Conservation (phyloP, 768 basidiomycete species). For the Russula sp. region DNA sequence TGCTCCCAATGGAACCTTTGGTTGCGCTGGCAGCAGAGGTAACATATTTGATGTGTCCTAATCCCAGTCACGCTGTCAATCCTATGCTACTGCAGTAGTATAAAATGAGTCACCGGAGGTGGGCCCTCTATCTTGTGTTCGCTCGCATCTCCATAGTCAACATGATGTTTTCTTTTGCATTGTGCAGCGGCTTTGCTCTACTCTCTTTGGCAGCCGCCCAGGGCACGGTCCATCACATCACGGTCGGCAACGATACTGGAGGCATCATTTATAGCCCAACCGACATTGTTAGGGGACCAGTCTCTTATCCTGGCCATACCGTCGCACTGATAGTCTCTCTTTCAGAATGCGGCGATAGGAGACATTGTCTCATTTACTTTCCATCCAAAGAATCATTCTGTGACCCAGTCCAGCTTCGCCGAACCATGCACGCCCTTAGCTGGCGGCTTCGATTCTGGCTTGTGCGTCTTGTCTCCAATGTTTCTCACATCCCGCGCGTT, state of each 20-base stretch:
- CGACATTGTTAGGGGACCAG: slow-evolving; percentile 1
- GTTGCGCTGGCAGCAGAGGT: background rate
- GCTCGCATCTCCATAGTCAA: background rate
- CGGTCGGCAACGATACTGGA: slow-evolving; percentile 8
- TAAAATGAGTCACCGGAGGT: background rate
- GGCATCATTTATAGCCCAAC: background rate
- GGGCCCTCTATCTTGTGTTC: background rate
- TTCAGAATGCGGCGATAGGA: slow-evolving; percentile 18
- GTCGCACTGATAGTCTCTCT: background rate
- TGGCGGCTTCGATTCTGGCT: slow-evolving; percentile 27
- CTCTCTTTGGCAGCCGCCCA: background rate
- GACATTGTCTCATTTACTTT: slow-evolving; percentile 26
- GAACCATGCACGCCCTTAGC: slow-evolving; percentile 23
- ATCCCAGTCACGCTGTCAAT: no score
- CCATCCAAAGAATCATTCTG: slow-evolving; percentile 28
- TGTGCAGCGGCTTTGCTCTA: background rate
- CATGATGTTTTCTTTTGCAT: background rate
- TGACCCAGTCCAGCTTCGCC: slow-evolving; percentile 27
- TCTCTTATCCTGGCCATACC: no score
- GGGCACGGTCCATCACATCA: background rate
- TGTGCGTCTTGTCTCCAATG: slow-evolving; percentile 20
- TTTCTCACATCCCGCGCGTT: background rate
- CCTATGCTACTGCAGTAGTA: background rate
- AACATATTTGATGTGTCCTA: no score
- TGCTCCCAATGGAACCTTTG: no score